phyloP scores from a whole-genome alignment of 495 filamentous ascomycete genomes.

The Penicillium fimorum region DNA sequence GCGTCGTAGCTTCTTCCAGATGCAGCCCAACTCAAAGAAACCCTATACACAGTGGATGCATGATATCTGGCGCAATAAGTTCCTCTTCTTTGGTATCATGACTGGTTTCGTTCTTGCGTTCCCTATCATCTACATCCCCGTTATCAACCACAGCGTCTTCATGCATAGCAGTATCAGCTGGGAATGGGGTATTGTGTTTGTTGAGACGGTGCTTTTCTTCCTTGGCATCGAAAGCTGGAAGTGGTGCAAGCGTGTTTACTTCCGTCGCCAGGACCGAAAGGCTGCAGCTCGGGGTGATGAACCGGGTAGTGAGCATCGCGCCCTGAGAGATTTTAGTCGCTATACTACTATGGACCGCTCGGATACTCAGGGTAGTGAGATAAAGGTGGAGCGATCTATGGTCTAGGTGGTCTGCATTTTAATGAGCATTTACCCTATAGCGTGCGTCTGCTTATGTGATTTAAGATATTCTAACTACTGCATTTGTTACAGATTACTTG shows the following conservation, averaged over 20 bases:
- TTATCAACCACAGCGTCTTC: conserved; percentile 66
- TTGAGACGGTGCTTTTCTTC: conserved; percentile 61
- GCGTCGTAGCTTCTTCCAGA: conserved; percentile 65
- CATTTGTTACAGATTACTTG: no score
- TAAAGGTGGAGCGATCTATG: conserved; percentile 35
- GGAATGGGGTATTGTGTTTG: conserved; percentile 68
- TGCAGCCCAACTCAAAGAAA: conserved; percentile 54
- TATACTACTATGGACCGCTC: conserved; percentile 43
- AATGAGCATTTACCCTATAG: no score
- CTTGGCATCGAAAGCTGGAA: conserved; percentile 66
- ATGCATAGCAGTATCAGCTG: conserved; percentile 68
- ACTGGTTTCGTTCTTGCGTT: conserved; percentile 69
- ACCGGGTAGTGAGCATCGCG: conserved; percentile 12
- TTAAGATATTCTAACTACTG: no score
- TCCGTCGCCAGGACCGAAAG: conserved; percentile 37
- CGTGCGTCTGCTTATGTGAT: no score
- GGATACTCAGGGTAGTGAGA: conserved; percentile 34
- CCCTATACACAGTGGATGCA: conserved; percentile 56
- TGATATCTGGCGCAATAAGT: conserved; percentile 69
- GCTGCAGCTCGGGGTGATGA: conserved; percentile 6
- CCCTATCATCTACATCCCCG: conserved; percentile 70
- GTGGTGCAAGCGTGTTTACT: conserved; percentile 57
- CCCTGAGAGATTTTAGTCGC: conserved; percentile 34
- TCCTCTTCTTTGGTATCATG: conserved; percentile 69
- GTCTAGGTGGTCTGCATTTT: conserved; percentile 19